These are phyloP conservation scores for Aspergillus pseudotamarii DNA, from an alignment of 2,329 filamentous ascomycete genomes.

Conservation along the genomic window DNA sequence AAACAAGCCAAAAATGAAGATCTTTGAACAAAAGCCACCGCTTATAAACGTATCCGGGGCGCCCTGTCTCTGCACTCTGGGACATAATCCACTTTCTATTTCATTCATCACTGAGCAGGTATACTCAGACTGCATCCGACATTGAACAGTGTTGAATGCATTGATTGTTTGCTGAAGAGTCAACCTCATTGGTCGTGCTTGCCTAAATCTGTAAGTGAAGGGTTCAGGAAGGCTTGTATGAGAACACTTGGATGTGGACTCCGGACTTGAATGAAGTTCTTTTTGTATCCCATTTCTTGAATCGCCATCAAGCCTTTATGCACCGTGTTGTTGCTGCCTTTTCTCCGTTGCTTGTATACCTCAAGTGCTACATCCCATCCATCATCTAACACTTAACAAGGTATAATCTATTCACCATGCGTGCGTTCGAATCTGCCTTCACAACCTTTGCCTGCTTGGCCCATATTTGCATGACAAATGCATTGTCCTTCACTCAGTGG, in stretches of 20 bases:
- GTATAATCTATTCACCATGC: conserved; percentile 45
- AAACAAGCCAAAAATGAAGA: neutral
- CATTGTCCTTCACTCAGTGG: conserved; percentile 56
- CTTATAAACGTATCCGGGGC: neutral
- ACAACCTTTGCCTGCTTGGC: conserved; percentile 47
- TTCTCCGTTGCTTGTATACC: neutral
- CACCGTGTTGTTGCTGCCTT: neutral
- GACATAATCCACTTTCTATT: neutral
- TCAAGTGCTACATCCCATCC: neutral
- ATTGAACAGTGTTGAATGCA: neutral
- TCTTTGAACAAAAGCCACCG: neutral
- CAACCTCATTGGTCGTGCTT: neutral
- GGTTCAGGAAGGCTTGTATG: neutral
- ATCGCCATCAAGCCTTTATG: neutral
- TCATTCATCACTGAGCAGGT: neutral
- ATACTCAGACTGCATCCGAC: neutral
- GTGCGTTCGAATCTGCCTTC: conserved; percentile 53
- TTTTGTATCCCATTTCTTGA: no score
- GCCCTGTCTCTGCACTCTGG: neutral
- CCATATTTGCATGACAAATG: conserved; percentile 50
- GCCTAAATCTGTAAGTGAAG: neutral
- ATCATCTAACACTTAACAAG: neutral
- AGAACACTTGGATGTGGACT: neutral
- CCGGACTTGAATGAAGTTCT: no score
- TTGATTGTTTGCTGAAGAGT: neutral